Conservation (phyloP, 805 yeast species). For the Ogataea parapolymorpha region DNA sequence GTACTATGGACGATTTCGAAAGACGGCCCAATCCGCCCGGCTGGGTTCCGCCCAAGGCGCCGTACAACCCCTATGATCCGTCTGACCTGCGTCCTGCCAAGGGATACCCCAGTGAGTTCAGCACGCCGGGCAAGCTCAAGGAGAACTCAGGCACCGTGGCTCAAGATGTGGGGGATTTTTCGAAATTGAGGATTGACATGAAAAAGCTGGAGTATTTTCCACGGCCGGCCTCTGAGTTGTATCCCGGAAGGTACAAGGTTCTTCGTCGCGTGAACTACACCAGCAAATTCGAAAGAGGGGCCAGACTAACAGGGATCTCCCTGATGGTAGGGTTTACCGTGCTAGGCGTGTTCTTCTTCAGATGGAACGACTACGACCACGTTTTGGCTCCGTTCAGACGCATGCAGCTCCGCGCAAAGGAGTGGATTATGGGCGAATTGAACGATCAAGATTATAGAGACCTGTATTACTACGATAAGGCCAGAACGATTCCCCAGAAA, state of each 20-base stretch:
- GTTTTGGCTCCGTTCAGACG: slow-evolving; percentile 68
- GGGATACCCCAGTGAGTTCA: slow-evolving; percentile 83
- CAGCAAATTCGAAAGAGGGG: slow-evolving; percentile 55
- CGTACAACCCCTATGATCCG: slow-evolving; percentile 84
- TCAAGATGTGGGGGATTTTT: slow-evolving; percentile 61
- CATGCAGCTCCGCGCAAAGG: slow-evolving; percentile 53
- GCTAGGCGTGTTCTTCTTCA: slow-evolving; percentile 66
- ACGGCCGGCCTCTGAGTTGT: slow-evolving; percentile 66
- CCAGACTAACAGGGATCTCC: slow-evolving; percentile 51
- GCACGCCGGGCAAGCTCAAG: slow-evolving; percentile 60
- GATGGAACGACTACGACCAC: slow-evolving; percentile 84
- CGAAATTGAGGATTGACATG: slow-evolving; percentile 71
- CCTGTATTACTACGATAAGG: slow-evolving; percentile 42
- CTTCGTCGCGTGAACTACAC: slow-evolving; percentile 56
- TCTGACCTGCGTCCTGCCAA: slow-evolving; percentile 72
- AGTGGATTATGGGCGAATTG: slow-evolving; percentile 49
- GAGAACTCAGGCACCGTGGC: slow-evolving; percentile 46
- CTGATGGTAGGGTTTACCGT: slow-evolving; percentile 47
- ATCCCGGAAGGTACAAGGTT: slow-evolving; percentile 77
- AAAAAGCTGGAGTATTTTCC: slow-evolving; percentile 71
- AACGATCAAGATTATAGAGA: slow-evolving; percentile 62
- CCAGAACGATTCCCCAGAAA: slow-evolving; percentile 38
- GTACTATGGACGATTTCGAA: slow-evolving; percentile 31
- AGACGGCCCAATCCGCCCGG: slow-evolving; percentile 75
- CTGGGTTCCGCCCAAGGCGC: slow-evolving; percentile 79